A percentile compares a stretch with the other conserved stretches of the same genome.
These are phyloP conservation scores for Prunus armeniaca DNA, from an alignment of 306 rosid genomes.

Conservation along the genomic window DNA sequence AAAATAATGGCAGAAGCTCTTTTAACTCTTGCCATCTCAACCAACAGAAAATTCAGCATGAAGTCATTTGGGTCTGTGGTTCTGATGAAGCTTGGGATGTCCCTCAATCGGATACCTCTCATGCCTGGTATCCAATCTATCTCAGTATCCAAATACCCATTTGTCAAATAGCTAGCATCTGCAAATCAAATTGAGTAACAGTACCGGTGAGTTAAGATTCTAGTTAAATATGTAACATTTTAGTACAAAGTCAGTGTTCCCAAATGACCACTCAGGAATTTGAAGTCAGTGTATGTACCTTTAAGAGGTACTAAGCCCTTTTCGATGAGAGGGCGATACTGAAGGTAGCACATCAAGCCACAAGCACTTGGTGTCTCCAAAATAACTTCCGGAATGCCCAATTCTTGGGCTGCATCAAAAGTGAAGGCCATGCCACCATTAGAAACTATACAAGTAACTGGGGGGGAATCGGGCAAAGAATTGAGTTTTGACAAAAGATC, in stretches of 20 bases:
- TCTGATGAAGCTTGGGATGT: conserved; percentile 53
- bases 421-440: conserved; percentile 37
- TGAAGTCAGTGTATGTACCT: conserved; percentile 19
- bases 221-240: background rate
- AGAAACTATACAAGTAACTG: conserved; percentile 28
- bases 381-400: conserved; percentile 27
- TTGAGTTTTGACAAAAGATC: conserved; percentile 22
- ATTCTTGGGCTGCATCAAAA: conserved; percentile 31
- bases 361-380: conserved; percentile 35
- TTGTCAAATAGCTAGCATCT: conserved; percentile 37
- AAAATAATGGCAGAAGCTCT: conserved; percentile 50
- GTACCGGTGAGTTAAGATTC: background rate
- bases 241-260: no score
- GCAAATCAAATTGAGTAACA: background rate
- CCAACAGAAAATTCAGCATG: background rate
- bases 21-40: conserved; percentile 29
- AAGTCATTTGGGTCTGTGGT: conserved; percentile 47
- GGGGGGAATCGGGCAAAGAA: conserved; percentile 1
- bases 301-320: conserved; percentile 27
- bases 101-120: conserved; percentile 45
- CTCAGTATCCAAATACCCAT: conserved; percentile 42
- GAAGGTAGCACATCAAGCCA: conserved; percentile 28
- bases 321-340: conserved; percentile 21
- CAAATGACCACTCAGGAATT: no score
- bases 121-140: conserved; percentile 63